Conservation (phyloP, 345 rosid species). For the Combretum micranthum region DNA sequence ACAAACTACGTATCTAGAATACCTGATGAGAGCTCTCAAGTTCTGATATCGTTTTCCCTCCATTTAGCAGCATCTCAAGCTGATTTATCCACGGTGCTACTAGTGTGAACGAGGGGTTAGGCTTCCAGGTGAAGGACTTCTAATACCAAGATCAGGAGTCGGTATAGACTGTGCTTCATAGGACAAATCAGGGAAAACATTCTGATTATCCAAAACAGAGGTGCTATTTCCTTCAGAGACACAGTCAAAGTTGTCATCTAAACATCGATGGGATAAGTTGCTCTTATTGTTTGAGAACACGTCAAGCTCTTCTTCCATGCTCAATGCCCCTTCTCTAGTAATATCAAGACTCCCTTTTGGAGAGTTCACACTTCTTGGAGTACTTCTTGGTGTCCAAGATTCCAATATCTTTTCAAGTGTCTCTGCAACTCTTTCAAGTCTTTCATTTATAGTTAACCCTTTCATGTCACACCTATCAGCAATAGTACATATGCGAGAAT, state of each 20-base stretch:
- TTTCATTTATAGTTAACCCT: conserved; percentile 68
- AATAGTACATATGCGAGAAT: conserved; percentile 86
- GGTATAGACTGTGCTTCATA: conserved; percentile 26
- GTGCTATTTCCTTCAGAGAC: conserved; percentile 48
- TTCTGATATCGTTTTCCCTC: conserved; percentile 62
- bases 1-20: not conserved
- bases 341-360: conserved; percentile 42
- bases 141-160: conserved; percentile 35
- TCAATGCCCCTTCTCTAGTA: conserved; percentile 27
- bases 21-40: conserved; percentile 87
- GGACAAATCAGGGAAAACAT: conserved; percentile 34
- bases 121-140: conserved; percentile 64
- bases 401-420: conserved; percentile 76
- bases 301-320: conserved; percentile 38
- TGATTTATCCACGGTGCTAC: conserved; percentile 70
- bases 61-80: conserved; percentile 72
- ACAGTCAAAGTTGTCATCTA: conserved; percentile 54
- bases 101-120: conserved; percentile 81
- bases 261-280: conserved; percentile 32
- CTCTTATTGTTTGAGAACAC: conserved; percentile 33
- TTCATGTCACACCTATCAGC: conserved; percentile 98
- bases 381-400: conserved; percentile 78
- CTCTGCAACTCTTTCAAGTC: conserved; percentile 88
- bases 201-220: conserved; percentile 42
- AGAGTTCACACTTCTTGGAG: conserved; percentile 40